Evolutionary conservation across 2,329 filamentous ascomycete genomes (phyloP), one percentile per base, ranked within the genome.

Genomic region (Cryphonectria carpinicola): DNA sequence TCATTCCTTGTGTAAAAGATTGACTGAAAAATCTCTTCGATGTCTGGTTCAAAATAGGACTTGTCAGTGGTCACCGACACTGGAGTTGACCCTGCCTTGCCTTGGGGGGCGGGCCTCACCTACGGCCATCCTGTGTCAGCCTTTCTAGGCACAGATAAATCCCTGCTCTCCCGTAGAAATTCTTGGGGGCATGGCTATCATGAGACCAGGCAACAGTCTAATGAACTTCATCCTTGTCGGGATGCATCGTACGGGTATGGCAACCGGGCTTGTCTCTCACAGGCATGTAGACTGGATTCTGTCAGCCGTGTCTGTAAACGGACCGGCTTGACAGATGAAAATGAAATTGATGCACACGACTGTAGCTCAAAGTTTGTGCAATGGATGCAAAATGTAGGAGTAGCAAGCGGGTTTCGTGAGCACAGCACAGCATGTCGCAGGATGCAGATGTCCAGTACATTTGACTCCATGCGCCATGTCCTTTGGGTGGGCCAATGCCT

Each of bases 61-160:
- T 14, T 17, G 54, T 35, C 25, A 58, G 54, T 58, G 54, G 14
- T 10, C 25, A 58, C 28, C 14, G 28, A 35, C 28, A 32, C 46
- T 58, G 54, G 19, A 4, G 19, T 35, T 17, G 13, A 7, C 54
- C 6, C 6, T 58, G 25, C n/a, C n/a, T 58, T 58, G 25, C 54
- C n/a, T 4, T 1, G 4, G 13, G 28, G 25, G 25, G 54, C 13
- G 11, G n/a, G 28, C 54, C 54, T 58, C 14, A 32, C 28, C 54
- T 35, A 58, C 28, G 54, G 54, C 54, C 54, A 58, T 19, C 54
- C 28, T 58, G 54, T 58, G 54, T 58, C 54, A 58, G 54, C 54
- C 13, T 58, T 5, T 32, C 25, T 32, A 58, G 54, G 54, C 54
- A 58, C 10, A 32, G 6, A 58, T 35, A 11, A 19, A 58, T 32